Conservation (phyloP, 441 rosid species). For the Pelargonium cotyledonis region DNA sequence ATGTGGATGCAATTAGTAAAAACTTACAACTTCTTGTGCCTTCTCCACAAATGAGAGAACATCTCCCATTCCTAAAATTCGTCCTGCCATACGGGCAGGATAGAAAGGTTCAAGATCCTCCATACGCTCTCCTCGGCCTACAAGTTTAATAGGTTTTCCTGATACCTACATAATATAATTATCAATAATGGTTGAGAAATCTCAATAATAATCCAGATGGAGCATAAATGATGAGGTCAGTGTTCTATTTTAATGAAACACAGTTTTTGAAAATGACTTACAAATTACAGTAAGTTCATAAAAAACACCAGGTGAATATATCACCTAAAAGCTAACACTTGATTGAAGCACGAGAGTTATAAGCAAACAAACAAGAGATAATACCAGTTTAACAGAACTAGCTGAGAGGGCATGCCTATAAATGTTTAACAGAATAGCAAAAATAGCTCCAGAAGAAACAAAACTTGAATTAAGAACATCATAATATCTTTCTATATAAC, state of each 20-base stretch:
- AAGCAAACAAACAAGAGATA: not conserved
- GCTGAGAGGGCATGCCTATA: no score
- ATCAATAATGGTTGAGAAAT: constrained; percentile 3
- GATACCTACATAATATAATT: constrained; percentile 55
- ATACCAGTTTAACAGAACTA: not conserved
- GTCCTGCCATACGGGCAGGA: constrained; percentile 96
- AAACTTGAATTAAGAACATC: not conserved
- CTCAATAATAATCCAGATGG: not conserved
- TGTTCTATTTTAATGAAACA: not conserved
- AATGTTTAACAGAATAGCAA: not conserved
- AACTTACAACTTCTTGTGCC: constrained; percentile 93
- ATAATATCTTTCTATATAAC: not conserved
- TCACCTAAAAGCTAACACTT: not conserved
- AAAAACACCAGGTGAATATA: not conserved
- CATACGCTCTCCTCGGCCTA: constrained; percentile 95
- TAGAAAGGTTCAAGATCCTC: constrained; percentile 99
- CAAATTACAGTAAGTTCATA: not conserved
- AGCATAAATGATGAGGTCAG: not conserved
- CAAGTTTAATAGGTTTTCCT: constrained; percentile 92
- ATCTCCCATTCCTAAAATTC: constrained; percentile 97
- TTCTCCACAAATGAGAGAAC: constrained; percentile 96
- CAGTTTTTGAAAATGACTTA: not conserved
- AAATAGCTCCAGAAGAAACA: constrained; percentile 2
- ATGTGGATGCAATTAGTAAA: constrained; percentile 9
- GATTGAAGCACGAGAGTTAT: not conserved